Conservation (phyloP, 768 basidiomycete species). For the Macrolepiota albuminosa region DNA sequence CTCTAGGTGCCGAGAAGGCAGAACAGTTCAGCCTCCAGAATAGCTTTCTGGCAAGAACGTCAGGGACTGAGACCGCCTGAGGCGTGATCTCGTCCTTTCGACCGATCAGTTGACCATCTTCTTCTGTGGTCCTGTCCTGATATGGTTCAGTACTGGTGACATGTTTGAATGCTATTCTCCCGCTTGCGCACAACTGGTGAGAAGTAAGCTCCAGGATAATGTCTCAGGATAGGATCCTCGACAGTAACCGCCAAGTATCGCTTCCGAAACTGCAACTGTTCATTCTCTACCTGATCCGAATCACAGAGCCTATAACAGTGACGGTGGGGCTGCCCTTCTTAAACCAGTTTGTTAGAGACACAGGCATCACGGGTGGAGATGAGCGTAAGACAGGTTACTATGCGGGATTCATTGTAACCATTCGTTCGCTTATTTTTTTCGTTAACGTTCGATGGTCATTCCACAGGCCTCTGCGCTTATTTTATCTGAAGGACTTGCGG, state of each 20-base stretch:
- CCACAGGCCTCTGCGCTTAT: slow-evolving; percentile 34
- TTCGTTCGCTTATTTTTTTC: not conserved
- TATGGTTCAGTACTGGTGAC: not conserved
- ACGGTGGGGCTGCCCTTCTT: slow-evolving; percentile 44
- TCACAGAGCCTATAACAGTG: slow-evolving; percentile 39
- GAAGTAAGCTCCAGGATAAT: not conserved
- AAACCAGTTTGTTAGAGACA: slow-evolving; percentile 38
- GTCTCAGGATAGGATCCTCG: not conserved
- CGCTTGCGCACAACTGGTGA: not conserved
- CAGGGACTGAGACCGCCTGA: no score
- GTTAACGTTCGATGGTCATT: not conserved
- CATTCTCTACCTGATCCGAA: slow-evolving; percentile 34
- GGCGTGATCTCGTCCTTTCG: not conserved
- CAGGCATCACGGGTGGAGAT: slow-evolving; percentile 38
- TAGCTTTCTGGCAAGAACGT: not conserved
- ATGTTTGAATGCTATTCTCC: not conserved
- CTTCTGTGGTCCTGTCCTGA: not conserved
- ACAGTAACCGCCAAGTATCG: slow-evolving; percentile 21
- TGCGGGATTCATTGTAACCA: slow-evolving; percentile 38
- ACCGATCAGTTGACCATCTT: not conserved
- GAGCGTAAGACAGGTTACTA: slow-evolving; percentile 44
- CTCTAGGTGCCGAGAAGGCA: not conserved
- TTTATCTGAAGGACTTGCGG: slow-evolving; percentile 26
- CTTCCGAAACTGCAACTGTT: slow-evolving; percentile 36
- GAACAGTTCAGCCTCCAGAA: not conserved